Base-by-base conservation (phyloP, 2,329 filamentous ascomycete species). In the Penicillium thymicola region DNA sequence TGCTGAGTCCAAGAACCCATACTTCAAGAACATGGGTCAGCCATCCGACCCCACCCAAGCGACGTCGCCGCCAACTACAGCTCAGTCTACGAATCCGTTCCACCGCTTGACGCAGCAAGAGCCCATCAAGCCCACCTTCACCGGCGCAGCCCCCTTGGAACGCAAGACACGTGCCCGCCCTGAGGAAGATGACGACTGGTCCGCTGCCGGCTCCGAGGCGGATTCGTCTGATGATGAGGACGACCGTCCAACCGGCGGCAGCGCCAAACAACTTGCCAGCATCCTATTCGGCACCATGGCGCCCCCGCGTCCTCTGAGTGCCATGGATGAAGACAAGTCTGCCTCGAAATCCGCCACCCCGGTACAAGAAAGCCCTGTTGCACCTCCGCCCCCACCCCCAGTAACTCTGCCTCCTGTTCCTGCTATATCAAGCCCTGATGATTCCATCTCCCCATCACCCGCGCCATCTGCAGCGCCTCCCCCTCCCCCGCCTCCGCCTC, bases 211-310 rank as follows among this genome's bases (percentile, higher is more conserved):
- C 59, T 93, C 90, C 14, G 87, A 89, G 58, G 86, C 89, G 53
- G 89, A 90, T 51, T 87, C 85, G 0, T 85, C 84, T 5, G 84
- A 85, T 45, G 84, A 87, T n/a, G 83, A 85, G 36, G 88, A 93
- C 54, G 89, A 92, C 54, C 84, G 87, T 10, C 87, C 90, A 18
- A 89, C 89, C 49, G 90, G 90, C 53, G 87, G 89, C 57, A 91
- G 86, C 65, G 94, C 94, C 47, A 94, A 95, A 59, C 90, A 96
- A 66, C 84, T 99, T 37, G 94, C 94, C 16, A 96, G 90, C 7
- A 94, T 97, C 59, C 82, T 99, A 21, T 99, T 99, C 72, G 93
- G 94, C 57, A 96, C 92, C 50, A 97, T 99, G 92, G 93, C 85
- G 10, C 93, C 94, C 38, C 93, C 94, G 14, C 86, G 93, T 50